These are phyloP conservation scores for Claviceps pazoutovae DNA, from an alignment of 2,329 filamentous ascomycete species.

Conservation along the genomic window DNA sequence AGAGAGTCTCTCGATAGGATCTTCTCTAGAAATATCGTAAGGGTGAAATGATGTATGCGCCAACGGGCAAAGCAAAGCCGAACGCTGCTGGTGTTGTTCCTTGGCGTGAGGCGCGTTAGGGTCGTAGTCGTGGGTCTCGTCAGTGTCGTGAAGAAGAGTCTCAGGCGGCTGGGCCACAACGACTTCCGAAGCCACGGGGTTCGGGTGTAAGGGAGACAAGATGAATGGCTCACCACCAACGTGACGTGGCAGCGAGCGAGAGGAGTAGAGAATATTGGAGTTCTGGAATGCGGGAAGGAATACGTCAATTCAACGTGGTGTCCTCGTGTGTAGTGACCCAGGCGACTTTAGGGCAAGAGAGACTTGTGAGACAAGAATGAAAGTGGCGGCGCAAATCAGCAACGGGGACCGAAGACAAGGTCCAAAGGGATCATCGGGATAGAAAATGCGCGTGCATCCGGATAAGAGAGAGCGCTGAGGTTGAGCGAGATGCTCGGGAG, in stretches of 20 bases:
- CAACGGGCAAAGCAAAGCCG: slow-evolving; percentile 7
- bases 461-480: neutral
- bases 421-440: slow-evolving; percentile 1
- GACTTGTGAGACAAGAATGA: neutral
- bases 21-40: neutral
- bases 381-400: neutral
- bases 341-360: neutral
- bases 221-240: slow-evolving; percentile 27
- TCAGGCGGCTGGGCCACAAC: slow-evolving; percentile 28
- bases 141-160: slow-evolving; percentile 35
- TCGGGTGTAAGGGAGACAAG: slow-evolving; percentile 31
- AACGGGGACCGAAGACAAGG: neutral
- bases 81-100: slow-evolving; percentile 29
- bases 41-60: slow-evolving; percentile 5
- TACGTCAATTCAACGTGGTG: neutral
- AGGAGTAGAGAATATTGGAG: neutral
- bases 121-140: slow-evolving; percentile 36
- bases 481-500: neutral
- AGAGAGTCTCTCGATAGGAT: slow-evolving; percentile 24
- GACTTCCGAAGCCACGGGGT: slow-evolving; percentile 27
- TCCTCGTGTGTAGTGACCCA: neutral
- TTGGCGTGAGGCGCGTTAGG: slow-evolving; percentile 17
- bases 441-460: slow-evolving; percentile 1
- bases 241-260: slow-evolving; percentile 17
- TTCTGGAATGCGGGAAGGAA: neutral